Base-by-base conservation (phyloP, 257 asterid genomes). In the Mitragyna speciosa region DNA sequence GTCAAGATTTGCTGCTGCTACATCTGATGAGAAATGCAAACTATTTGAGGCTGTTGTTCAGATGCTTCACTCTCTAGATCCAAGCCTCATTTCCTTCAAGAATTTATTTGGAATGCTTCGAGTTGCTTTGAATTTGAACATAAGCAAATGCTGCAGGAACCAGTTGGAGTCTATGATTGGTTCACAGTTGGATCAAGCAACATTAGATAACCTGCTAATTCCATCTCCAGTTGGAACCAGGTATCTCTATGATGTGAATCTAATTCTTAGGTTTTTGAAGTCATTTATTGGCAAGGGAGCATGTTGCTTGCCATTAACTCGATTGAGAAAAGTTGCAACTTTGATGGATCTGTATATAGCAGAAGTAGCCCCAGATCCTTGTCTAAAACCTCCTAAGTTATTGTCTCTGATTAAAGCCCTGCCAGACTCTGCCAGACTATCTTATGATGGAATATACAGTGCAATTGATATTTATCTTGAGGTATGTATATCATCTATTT, bases 351-450 rank as follows among this genome's bases (percentile, higher is more conserved):
- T 86, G 33, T 94, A 88, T 82, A 82, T 93, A 28, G 90, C 91
- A 31, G 98, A 94, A 87, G 97, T 91, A 17, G 96, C 98, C 5
- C 98, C 98, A 0, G 98, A 94, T 82, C 97, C 94, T 56, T 48
- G 85, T 82, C 83, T 91, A 77, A 90, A 85, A 83, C 92, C 93
- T 0, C 83, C 89, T 0, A 92, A 91, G 86, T 91, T 95, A 82
- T 86, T 90, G 88, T 83, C 88, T 31, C 82, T 92, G 24, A 81
- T 93, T 82, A 79, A 16, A 51, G 90, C 93, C 45, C 77, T 93
- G 33, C 97, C 98, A 0, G 93, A 87, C 54, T 88, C 93, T 41
- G 91, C 98, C 73, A 86, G 98, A 83, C 89, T 87, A 70, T 87
- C 94, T 0, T 89, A 70, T 61, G 96, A 95, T 71, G 90, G 87